phyloP scores from a whole-genome alignment of 345 rosid species.

The Boechera retrofracta region DNA sequence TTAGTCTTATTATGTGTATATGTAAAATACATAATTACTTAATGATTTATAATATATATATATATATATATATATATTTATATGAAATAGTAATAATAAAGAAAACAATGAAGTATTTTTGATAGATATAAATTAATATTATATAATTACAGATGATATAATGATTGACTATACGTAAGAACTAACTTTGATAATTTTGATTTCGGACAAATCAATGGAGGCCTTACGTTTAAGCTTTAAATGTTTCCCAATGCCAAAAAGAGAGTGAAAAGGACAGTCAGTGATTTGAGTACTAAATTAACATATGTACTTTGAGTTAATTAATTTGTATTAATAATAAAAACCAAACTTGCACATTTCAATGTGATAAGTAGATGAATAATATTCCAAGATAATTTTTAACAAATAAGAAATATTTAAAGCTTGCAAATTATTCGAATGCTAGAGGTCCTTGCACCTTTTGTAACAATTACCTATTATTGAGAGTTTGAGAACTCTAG shows the following conservation, averaged over 20 bases:
- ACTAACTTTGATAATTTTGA: slow-evolving; percentile 19
- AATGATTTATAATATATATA: neutral
- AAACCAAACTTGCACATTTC: neutral
- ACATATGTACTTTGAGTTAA: slow-evolving; percentile 16
- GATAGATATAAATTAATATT: neutral
- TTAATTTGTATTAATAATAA: neutral
- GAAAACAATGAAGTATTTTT: neutral
- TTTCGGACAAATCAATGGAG: slow-evolving; percentile 16
- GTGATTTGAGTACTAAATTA: slow-evolving; percentile 20
- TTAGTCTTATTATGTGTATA: neutral
- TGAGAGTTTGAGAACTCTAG: slow-evolving; percentile 16
- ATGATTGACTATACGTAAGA: slow-evolving; percentile 36
- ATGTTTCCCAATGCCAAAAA: slow-evolving; percentile 24
- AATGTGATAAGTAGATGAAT: neutral
- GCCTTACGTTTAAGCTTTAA: slow-evolving; percentile 19
- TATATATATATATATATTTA: neutral
- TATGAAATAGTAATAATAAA: neutral
- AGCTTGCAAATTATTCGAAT: slow-evolving; percentile 33
- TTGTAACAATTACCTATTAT: slow-evolving; percentile 23
- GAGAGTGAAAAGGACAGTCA: slow-evolving; percentile 18
- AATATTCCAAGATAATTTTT: neutral
- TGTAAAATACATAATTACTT: neutral
- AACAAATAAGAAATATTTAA: slow-evolving; percentile 1
- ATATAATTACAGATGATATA: slow-evolving; percentile 5
- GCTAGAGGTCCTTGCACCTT: slow-evolving; percentile 36